Evolutionary conservation across 2,329 filamentous ascomycete genomes (phyloP), one percentile per base, ranked within the genome.

Genomic region (Tothia fuscella): DNA sequence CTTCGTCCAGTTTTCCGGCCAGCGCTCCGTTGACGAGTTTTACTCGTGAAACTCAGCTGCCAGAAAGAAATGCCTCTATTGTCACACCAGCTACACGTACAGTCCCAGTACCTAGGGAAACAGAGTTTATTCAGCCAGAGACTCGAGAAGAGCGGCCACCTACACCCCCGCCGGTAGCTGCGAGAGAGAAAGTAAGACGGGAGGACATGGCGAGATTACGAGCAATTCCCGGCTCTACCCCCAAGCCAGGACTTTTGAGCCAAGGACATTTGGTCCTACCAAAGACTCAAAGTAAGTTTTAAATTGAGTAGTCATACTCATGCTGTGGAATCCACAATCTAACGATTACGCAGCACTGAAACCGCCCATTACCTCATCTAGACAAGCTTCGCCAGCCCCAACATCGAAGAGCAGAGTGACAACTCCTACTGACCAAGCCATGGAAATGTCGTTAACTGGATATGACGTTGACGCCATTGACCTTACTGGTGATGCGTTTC

Each of bases 181-280:
- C 22, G 26, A 6, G 42, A 31, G 26, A 29, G 38, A 30, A 36
- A 20, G 32, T 25, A n/a, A 13, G 22, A 10, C 17, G 17, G 9
- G 29, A 24, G 21, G 55, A 58, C 31, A 70, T 70, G 67, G 66
- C 63, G 38, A 57, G 62, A 44, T 44, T 67, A 38, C 55, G 64
- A 33, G 54, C 56, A 4, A 64, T 60, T n/a, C 64, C 66, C 25
- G 58, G 56, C n/a, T 62, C 58, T 34, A 49, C 55, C n/a, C 56
- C 55, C 28, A 65, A 57, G 49, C 57, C 61, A 3, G 50, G 52
- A 44, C 52, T 62, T 13, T 41, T 61, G 29, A 38, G 58, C 28
- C 55, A 55, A 19, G 32, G 19, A 1, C 20, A 20, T 26, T 9
- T 16, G 10, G 9, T 10, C 32, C 9, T 9, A 10, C 9, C 9